Conservation (phyloP, 1,284 basidiomycete genomes). For the Trichosporon ovoides region DNA sequence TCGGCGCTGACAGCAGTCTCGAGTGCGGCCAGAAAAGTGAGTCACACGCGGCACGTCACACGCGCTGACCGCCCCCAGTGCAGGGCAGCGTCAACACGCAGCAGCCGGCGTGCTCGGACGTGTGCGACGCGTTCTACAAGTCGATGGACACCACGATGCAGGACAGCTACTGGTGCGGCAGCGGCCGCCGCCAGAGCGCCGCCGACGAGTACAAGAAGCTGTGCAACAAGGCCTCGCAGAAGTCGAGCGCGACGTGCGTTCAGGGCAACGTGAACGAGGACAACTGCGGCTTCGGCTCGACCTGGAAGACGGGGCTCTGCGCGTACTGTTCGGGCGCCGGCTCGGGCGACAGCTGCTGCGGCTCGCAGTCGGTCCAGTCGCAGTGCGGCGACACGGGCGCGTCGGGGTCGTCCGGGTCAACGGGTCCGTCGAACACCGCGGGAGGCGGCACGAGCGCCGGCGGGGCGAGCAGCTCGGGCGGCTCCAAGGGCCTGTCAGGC, state of each 20-base stretch:
- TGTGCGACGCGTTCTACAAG: slow-evolving; percentile 38
- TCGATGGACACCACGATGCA: slow-evolving; percentile 27
- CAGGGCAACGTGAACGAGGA: slow-evolving; percentile 46
- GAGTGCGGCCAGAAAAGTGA: slow-evolving; percentile 34
- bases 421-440: slow-evolving; percentile 13
- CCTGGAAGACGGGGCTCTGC: slow-evolving; percentile 45
- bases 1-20: slow-evolving; percentile 29
- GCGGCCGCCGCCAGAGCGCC: slow-evolving; percentile 31
- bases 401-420: slow-evolving; percentile 10
- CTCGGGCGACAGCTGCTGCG: slow-evolving; percentile 41
- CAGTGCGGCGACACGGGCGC: slow-evolving; percentile 34
- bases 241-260: slow-evolving; percentile 46
- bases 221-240: slow-evolving; percentile 46
- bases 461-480: slow-evolving; percentile 7
- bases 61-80: background rate
- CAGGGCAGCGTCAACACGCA: background rate
- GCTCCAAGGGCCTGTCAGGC: slow-evolving; percentile 24
- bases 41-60: no score
- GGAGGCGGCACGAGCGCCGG: slow-evolving; percentile 18
- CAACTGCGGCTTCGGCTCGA: slow-evolving; percentile 50
- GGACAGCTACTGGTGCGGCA: slow-evolving; percentile 23
- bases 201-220: slow-evolving; percentile 46
- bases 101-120: slow-evolving; percentile 33
- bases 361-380: slow-evolving; percentile 15
- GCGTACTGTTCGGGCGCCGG: slow-evolving; percentile 36